Evolutionary conservation across 148 eudicot species (phyloP).

Genomic region (Diospyros lotus): DNA sequence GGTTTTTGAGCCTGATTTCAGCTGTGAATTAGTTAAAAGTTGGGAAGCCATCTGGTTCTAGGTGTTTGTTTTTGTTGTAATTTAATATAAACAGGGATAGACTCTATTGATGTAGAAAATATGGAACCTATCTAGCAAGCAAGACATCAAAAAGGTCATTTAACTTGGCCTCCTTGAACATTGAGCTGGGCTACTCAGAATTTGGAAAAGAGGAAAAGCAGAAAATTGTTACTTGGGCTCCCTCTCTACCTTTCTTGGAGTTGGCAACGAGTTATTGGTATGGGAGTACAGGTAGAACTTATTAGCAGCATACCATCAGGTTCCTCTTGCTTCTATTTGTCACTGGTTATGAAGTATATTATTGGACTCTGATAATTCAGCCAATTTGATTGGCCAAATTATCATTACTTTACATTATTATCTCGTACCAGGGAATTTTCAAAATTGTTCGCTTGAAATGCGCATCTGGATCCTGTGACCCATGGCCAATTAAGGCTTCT

Average conservation of each 20-base stretch:
- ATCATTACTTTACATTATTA: too few species aligned
- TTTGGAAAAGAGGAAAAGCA: too few species aligned
- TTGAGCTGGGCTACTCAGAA: not conserved
- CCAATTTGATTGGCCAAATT: too few species aligned
- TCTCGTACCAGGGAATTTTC: not conserved
- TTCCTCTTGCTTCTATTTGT: not conserved
- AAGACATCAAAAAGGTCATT: not conserved
- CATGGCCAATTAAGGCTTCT: not conserved
- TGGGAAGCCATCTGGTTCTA: not conserved
- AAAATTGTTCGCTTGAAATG: not conserved
- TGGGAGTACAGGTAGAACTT: not conserved
- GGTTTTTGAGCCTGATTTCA: not conserved
- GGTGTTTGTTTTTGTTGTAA: not conserved
- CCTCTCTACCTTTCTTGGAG: too few species aligned
- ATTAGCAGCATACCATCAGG: not conserved
- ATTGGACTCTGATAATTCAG: too few species aligned
- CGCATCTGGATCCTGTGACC: not conserved
- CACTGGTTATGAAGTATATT: not conserved
- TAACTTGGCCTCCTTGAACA: not conserved
- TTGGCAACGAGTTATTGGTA: not conserved
- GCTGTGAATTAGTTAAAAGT: not conserved
- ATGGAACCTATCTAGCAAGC: not conserved
- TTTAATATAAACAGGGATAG: not conserved
- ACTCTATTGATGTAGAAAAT: not conserved
- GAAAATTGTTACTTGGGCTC: too few species aligned